Evolutionary conservation across 148 eudicot species (phyloP).

Genomic region (Chenopodium album): DNA sequence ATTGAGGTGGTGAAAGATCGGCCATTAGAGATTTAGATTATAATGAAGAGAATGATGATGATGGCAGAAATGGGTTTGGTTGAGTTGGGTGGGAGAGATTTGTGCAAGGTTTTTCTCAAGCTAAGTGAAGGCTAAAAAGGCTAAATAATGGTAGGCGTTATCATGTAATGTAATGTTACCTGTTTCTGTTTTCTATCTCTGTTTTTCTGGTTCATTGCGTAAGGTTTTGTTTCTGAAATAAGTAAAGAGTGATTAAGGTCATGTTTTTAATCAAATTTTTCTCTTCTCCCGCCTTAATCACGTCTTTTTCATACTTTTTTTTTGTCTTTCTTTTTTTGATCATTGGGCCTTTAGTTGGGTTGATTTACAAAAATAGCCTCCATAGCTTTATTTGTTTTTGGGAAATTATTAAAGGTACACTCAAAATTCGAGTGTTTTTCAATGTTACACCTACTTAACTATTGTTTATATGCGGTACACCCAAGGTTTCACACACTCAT

Average conservation of each 20-base stretch:
- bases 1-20: conserved; percentile 23
- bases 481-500: too few species aligned
- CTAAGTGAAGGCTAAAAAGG: background rate
- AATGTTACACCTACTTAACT: too few species aligned
- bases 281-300: conserved; percentile 42
- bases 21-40: conserved; percentile 17
- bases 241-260: background rate
- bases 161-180: background rate
- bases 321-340: background rate
- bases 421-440: too few species aligned
- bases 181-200: background rate
- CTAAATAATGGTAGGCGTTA: background rate
- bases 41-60: too few species aligned
- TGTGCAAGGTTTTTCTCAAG: background rate
- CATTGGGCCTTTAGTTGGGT: too few species aligned
- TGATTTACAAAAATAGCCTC: too few species aligned
- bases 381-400: too few species aligned
- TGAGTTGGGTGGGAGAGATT: background rate
- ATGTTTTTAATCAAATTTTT: conserved; percentile 10
- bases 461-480: too few species aligned
- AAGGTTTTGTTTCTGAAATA: background rate
- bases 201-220: background rate
- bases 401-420: too few species aligned
- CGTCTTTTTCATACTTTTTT: background rate
- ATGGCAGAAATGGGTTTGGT: background rate